Evolutionary conservation across 2,329 filamentous ascomycete genomes (phyloP), one percentile per base, ranked within the genome.

Genomic region (Geosmithia morbida): DNA sequence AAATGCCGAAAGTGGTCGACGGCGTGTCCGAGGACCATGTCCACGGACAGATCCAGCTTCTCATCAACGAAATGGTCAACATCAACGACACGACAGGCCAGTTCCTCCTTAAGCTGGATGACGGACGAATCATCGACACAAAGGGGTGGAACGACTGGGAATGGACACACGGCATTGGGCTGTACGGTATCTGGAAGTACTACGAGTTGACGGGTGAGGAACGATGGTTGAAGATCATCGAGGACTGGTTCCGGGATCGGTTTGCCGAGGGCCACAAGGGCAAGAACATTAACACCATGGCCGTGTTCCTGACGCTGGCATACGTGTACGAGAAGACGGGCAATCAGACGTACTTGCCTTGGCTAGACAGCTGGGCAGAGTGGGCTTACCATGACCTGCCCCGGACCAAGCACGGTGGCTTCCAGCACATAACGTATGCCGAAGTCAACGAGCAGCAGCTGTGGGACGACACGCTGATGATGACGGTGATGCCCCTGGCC

Each of bases 401-500:
- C 13, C 72, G 83, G 41, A 89, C 85, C 1, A 76, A 74, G 45
- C 81, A 79, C 57, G 84, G 80, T 44, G 71, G 81, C 49, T 84
- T 87, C 69, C 83, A 87, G 61, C 84, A 85, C 62, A 76, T 83
- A 51, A 89, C 85, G 0, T 88, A 88, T 55, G 64, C 81, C 30
- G 73, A 77, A 2, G 71, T 75, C 52, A 87, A 90, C 61, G 71
- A 79, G 51, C 74, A 86, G 59, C 82, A 89, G 66, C 70, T 89
- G 19, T 90, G 85, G 85, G 85, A 88, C 54, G 85, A 90, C 59
- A 90, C 85, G 6, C 70, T 90, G 43, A 89, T 90, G 85, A 90
- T 90, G 85, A 88, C 83, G 1, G 85, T 87, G 6, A 66, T 89
- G 63, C 85, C 85, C 1, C 69, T 89, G 17, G 84, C 84, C 17